Evolutionary conservation across 345 rosid species (phyloP).

Genomic region (Bruguiera parviflora): DNA sequence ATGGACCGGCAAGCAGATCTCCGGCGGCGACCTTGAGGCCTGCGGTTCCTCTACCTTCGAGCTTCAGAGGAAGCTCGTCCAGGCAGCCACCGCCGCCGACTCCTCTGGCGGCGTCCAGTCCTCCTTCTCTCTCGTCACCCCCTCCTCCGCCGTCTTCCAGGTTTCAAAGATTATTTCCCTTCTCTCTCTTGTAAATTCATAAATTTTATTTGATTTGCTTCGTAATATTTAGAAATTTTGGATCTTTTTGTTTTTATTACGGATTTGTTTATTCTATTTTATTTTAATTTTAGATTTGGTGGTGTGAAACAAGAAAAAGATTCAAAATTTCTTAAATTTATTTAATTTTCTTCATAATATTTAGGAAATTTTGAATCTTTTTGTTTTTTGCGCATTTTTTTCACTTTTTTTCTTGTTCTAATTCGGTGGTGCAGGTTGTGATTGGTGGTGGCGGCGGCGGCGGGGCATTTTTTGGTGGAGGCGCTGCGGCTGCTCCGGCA

Average conservation of each 20-base stretch:
- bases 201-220: not conserved
- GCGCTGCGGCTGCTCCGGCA: constrained; percentile 16
- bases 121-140: constrained; percentile 68
- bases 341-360: not conserved
- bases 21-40: constrained; percentile 66
- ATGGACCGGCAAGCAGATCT: constrained; percentile 69
- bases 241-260: not conserved
- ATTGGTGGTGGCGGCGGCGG: constrained; percentile 22
- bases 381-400: not conserved
- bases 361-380: not conserved
- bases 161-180: constrained; percentile 18
- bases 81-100: constrained; percentile 52
- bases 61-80: constrained; percentile 76
- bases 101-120: constrained; percentile 76
- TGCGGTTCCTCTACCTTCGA: constrained; percentile 60
- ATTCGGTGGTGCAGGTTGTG: constrained; percentile 13
- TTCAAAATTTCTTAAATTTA: not conserved
- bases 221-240: not conserved
- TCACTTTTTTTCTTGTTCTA: not conserved
- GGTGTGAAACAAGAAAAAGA: no score
- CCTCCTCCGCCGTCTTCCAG: constrained; percentile 80
- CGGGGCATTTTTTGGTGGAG: constrained; percentile 14
- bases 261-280: not conserved
- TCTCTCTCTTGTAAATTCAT: not conserved
- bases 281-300: no score